Percentiles rank a stretch among this genome's conserved stretches.
Evolutionary conservation across 495 filamentous ascomycete genomes (phyloP).

Genomic region (Hyaloscypha bicolor): DNA sequence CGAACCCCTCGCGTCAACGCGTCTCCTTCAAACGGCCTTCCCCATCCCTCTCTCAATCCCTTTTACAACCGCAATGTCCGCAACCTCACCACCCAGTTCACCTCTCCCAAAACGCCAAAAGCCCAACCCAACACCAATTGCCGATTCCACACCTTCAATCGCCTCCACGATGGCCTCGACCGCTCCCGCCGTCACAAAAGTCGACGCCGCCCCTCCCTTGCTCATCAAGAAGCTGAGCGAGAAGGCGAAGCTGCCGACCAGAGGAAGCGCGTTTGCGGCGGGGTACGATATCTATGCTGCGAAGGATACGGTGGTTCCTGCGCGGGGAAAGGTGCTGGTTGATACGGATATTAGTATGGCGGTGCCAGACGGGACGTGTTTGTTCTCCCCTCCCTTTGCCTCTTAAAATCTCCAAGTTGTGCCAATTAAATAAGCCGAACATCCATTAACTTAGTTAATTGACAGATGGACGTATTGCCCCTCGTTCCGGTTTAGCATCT

Average conservation of each 20-base stretch:
- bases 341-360: constrained; percentile 90
- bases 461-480: constrained; percentile 87
- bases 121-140: constrained; percentile 45
- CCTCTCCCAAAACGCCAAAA: constrained; percentile 62
- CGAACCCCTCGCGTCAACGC: constrained; percentile 8
- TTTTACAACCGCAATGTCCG: constrained; percentile 58
- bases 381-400: constrained; percentile 33
- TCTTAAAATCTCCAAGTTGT: neutral
- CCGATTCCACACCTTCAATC: constrained; percentile 34
- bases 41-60: constrained; percentile 5
- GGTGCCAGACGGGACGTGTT: constrained; percentile 85
- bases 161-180: constrained; percentile 31
- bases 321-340: constrained; percentile 80
- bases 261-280: constrained; percentile 86
- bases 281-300: constrained; percentile 90
- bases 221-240: constrained; percentile 79
- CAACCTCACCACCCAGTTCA: constrained; percentile 41
- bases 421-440: neutral
- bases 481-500: constrained; percentile 85
- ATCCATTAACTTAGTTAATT: neutral
- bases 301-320: constrained; percentile 71
- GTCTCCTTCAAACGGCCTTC: constrained; percentile 8
- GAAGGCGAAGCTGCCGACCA: constrained; percentile 74
- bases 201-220: constrained; percentile 29
- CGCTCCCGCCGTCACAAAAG: constrained; percentile 35